Percentiles rank a stretch among this genome's conserved stretches.
These are phyloP conservation scores for Alternaria triticimaculans DNA, from an alignment of 2,329 filamentous ascomycete genomes.

Conservation along the genomic window DNA sequence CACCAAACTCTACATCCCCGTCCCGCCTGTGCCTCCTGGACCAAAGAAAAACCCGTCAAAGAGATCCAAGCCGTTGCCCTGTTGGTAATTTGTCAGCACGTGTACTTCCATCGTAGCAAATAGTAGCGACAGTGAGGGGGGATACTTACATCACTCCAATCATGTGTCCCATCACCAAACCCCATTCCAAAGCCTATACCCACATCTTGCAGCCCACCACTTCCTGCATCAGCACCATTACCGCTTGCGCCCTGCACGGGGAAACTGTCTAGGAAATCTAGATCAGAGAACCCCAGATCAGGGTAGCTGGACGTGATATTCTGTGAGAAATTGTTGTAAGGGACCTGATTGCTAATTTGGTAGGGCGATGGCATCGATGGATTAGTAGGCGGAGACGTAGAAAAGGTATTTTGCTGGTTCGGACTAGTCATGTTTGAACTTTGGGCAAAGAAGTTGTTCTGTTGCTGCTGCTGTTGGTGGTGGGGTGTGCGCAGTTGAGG, in stretches of 20 bases:
- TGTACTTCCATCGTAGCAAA: not conserved
- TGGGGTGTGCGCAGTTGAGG: slow-evolving; percentile 42
- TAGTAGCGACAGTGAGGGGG: not conserved
- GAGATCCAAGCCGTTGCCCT: slow-evolving; percentile 51
- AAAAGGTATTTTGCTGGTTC: slow-evolving; percentile 22
- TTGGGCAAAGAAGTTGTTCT: slow-evolving; percentile 9
- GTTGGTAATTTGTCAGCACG: not conserved
- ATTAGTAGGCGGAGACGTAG: slow-evolving; percentile 3
- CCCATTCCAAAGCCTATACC: slow-evolving; percentile 64
- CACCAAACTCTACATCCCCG: slow-evolving; percentile 2
- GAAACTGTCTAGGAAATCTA: slow-evolving; percentile 63
- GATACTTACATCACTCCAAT: slow-evolving; percentile 54
- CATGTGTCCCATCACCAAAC: slow-evolving; percentile 60
- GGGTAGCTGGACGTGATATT: slow-evolving; percentile 38
- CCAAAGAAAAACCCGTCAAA: slow-evolving; percentile 69
- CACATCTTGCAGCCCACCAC: slow-evolving; percentile 59
- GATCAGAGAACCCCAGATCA: slow-evolving; percentile 52
- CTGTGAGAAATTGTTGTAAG: slow-evolving; percentile 40
- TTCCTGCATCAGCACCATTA: slow-evolving; percentile 46
- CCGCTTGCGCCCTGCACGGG: slow-evolving; percentile 38
- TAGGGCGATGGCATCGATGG: slow-evolving; percentile 30
- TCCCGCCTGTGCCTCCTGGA: slow-evolving; percentile 7
- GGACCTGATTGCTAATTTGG: slow-evolving; percentile 36
- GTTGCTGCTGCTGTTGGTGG: slow-evolving; percentile 13
- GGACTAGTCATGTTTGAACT: slow-evolving; percentile 23